A percentile compares a stretch with the other conserved stretches of the same genome.
phyloP scores from a whole-genome alignment of 495 filamentous ascomycete genomes.

The Letharia columbiana region DNA sequence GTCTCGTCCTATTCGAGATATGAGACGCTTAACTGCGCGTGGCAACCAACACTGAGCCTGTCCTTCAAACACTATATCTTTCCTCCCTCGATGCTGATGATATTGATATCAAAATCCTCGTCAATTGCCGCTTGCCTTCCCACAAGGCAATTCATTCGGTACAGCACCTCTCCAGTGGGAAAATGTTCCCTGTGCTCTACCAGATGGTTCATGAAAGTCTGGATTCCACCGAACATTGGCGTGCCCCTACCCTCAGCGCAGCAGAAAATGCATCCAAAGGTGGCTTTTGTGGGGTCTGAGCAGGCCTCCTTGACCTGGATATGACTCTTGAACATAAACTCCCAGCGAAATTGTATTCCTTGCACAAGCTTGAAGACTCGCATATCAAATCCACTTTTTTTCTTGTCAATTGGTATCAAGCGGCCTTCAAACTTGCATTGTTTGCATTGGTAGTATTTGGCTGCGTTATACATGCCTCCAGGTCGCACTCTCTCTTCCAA shows the following conservation, averaged over 20 bases:
- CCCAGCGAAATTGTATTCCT: constrained; percentile 40
- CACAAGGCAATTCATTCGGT: constrained; percentile 30
- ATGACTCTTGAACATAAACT: constrained; percentile 45
- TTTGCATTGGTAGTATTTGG: constrained; percentile 35
- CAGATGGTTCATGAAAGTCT: constrained; percentile 40
- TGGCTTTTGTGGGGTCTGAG: constrained; percentile 20
- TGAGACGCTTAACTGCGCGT: not conserved
- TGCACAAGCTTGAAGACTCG: constrained; percentile 26
- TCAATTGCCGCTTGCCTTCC: constrained; percentile 27
- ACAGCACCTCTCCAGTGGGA: constrained; percentile 26
- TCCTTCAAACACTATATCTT: not conserved
- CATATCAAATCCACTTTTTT: constrained; percentile 28
- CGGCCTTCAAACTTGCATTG: constrained; percentile 39
- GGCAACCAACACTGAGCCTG: not conserved
- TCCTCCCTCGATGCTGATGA: constrained; percentile 21
- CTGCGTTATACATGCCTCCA: constrained; percentile 31
- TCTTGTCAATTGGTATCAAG: constrained; percentile 23
- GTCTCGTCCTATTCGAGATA: not conserved
- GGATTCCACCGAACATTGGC: constrained; percentile 32
- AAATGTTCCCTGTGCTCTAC: constrained; percentile 29
- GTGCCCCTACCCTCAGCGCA: constrained; percentile 33
- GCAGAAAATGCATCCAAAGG: constrained; percentile 43
- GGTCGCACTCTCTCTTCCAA: constrained; percentile 33
- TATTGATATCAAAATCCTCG: constrained; percentile 39
- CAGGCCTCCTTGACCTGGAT: constrained; percentile 27